A percentile compares a stretch with the other conserved stretches of the same genome.
phyloP scores from a whole-genome alignment of 2,329 filamentous ascomycete species.

The Exophiala viscosa region DNA sequence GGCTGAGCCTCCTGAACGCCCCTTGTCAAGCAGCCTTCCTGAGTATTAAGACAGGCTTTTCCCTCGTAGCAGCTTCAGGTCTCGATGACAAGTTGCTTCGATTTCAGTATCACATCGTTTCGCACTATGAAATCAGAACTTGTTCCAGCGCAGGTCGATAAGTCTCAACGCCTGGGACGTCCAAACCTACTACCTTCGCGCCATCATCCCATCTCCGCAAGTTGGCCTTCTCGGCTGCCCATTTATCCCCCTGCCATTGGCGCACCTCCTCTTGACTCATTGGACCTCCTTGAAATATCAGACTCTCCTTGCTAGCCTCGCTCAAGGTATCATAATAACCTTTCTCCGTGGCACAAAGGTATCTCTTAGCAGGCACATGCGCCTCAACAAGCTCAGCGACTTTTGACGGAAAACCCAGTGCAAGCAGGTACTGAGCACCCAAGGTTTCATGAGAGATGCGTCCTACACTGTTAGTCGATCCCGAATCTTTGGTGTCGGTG shows the following conservation, averaged over 20 bases:
- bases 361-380: conserved; percentile 33
- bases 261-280: conserved; percentile 25
- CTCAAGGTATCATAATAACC: conserved; percentile 30
- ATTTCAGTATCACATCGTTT: too few relatives aligned
- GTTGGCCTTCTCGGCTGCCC: conserved; percentile 27
- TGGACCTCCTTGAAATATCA: conserved; percentile 28
- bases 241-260: conserved; percentile 25
- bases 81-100: too few relatives aligned
- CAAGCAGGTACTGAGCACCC: conserved; percentile 30
- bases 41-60: too few relatives aligned
- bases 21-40: too few relatives aligned
- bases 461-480: conserved; percentile 29
- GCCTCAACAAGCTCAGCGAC: conserved; percentile 31
- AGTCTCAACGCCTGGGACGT: conserved; percentile 3
- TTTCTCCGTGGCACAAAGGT: conserved; percentile 31
- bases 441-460: conserved; percentile 30
- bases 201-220: conserved; percentile 31
- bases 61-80: too few relatives aligned
- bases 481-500: background rate
- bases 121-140: background rate
- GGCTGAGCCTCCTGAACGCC: too few relatives aligned
- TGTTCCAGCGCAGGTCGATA: conserved; percentile 2
- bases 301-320: conserved; percentile 30
- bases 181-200: conserved; percentile 27
- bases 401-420: conserved; percentile 31